Evolutionary conservation across 192 early-diverging fungal genomes (phyloP).

Genomic region (Coemansia sp.): DNA sequence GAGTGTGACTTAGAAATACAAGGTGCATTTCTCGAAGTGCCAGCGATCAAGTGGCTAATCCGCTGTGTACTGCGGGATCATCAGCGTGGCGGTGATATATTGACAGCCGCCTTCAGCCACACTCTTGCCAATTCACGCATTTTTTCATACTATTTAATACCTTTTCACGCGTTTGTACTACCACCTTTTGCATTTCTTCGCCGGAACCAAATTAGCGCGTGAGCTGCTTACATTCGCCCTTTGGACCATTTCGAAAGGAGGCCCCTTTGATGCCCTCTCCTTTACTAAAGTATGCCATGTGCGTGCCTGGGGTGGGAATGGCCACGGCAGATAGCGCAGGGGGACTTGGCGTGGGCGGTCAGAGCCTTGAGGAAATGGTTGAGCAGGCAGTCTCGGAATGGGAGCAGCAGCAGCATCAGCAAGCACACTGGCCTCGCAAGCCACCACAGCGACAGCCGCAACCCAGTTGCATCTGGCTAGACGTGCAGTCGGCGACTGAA

Average conservation of each 20-base stretch:
- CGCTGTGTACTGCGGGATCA: background rate
- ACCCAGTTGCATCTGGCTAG: constrained; percentile 29
- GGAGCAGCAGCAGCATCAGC: constrained; percentile 3
- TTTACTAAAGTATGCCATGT: constrained; percentile 25
- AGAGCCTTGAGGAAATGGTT: constrained; percentile 16
- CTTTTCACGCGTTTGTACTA: background rate
- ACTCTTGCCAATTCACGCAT: background rate
- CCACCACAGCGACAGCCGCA: background rate
- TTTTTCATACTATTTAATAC: background rate
- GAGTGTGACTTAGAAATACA: background rate
- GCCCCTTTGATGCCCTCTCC: background rate
- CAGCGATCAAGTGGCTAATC: background rate
- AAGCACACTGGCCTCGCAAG: background rate
- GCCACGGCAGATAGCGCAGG: constrained; percentile 8
- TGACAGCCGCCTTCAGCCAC: background rate
- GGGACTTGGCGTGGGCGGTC: constrained; percentile 11
- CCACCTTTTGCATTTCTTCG: background rate
- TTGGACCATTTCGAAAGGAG: background rate
- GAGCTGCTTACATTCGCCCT: background rate
- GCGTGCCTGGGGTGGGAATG: constrained; percentile 31
- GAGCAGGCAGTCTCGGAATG: constrained; percentile 8
- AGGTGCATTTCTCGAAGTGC: background rate
- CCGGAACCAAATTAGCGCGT: background rate
- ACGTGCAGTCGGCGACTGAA: constrained; percentile 20
- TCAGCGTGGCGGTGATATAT: background rate